Conservation (phyloP, 768 basidiomycete genomes). For the Suillus lakei region DNA sequence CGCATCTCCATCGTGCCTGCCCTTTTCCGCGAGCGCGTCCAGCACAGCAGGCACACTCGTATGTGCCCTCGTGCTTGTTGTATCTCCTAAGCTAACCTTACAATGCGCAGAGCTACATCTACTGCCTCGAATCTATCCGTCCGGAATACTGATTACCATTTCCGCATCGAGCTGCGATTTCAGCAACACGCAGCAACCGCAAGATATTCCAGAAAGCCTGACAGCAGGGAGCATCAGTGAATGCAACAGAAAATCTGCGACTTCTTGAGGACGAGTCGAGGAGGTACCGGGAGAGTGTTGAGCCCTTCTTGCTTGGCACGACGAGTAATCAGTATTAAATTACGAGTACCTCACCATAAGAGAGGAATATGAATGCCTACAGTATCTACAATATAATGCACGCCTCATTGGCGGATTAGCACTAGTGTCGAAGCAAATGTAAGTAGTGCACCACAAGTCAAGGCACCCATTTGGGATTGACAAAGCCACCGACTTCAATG, state of each 20-base stretch:
- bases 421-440: not conserved
- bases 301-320: not conserved
- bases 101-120: not conserved
- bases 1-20: no score
- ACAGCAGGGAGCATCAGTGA: not conserved
- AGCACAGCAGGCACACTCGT: not conserved
- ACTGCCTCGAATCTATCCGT: not conserved
- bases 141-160: not conserved
- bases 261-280: not conserved
- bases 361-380: not conserved
- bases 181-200: not conserved
- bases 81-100: not conserved
- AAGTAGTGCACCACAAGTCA: not conserved
- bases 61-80: not conserved
- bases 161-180: no score
- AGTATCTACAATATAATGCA: not conserved
- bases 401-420: not conserved
- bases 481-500: no score
- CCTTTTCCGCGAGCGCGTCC: no score
- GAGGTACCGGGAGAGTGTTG: not conserved
- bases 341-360: not conserved
- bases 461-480: no score
- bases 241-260: not conserved
- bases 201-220: not conserved
- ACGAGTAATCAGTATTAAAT: not conserved